Base-by-base conservation (phyloP, 108 stramenopile species). In the Aurantiochytrium sp. region DNA sequence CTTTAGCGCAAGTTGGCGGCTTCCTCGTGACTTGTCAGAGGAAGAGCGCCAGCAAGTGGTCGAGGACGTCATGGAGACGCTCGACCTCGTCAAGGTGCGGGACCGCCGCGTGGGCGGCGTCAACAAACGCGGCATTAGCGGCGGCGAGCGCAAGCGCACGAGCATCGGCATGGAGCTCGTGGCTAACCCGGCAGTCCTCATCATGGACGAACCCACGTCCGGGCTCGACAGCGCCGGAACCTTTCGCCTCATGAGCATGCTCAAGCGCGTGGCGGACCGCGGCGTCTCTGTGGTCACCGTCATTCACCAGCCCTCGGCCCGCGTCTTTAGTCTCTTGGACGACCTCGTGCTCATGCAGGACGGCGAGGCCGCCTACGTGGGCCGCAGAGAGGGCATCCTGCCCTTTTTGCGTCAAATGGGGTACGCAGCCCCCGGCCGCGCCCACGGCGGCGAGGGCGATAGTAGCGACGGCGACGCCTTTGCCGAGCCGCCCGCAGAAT, bases 231-330 rank as follows among this genome's bases (percentile, higher is more conserved):
- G 94, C 3, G 91, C 96, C 4, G 91, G 95, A 3, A 95, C 96
- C n/a, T 87, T 90, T 22, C 81, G 90, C 30, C 88, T 97, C 15
- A 93, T 95, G 68, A 32, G 81, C 0, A 96, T 94, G 21, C 91
- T 98, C 21, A 92, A 96, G 69, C 87, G 87, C 37, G 55, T 97
- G 68, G 92, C 94, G 5, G 52, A 65, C 15, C 45, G 24, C 88
- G 94, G 69, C 94, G 95, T 92, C 87, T 90, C 96, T 0, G 94
- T 98, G 88, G 95, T 91, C 0, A 90, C 93, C 12, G 95, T 98
- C 19, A 93, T 98, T 87, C 97, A 98, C 90, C 96, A 97, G 87
- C 97, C 97, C 0, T 88, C 96, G 3, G 95, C 93, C 8, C 93
- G 92, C 15, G 96, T 97, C 45, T 97, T 95, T 93, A 91, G 93